Evolutionary conservation across 2,329 filamentous ascomycete species (phyloP), one percentile per base, ranked within the genome.

Genomic region (Alternaria arborescens): DNA sequence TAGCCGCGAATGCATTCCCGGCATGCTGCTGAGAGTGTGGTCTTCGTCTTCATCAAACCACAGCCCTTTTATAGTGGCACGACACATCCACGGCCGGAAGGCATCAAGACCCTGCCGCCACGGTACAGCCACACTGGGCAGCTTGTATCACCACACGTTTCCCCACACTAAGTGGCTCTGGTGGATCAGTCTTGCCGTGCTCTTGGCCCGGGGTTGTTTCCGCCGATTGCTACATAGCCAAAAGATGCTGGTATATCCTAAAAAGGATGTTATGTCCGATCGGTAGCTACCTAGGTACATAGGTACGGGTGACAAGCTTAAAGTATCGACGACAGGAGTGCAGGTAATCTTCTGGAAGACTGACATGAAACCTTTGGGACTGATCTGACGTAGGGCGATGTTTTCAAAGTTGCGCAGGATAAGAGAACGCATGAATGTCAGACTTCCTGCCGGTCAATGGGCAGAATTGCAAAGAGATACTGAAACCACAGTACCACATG

Each of bases 301-400:
- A 24, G 22, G 22, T 24, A 11, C 28, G 10, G 11, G 28, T 64
- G 60, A 66, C 62, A 63, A 54, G 62, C 64, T 68, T 65, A 62
- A 67, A 63, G 61, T 62, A 59, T 70, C 52, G 62, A 55, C 53
- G 52, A 61, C 46, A 60, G 52, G 55, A 66, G 57, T 58, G 63
- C 54, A 54, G 42, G 28, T 58, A 58, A 60, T 46, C 65, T 76
- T 76, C 73, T 71, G 71, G 72, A 75, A 76, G 64, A 60, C 36
- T 48, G 62, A 69, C 51, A 55, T 76, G 73, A 76, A 76, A 76
- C 74, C 64, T 61, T 46, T 53, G 53, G 57, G 58, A 60, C 58
- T 53, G 58, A 62, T 61, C 60, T 63, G 55, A 61, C 42, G 58
- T 57, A 60, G 60, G 55, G 63, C 43, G 52, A 67, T 60, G 61